Evolutionary conservation across 1,284 basidiomycete species (phyloP).

Genomic region (Xerocomus minutiporus): DNA sequence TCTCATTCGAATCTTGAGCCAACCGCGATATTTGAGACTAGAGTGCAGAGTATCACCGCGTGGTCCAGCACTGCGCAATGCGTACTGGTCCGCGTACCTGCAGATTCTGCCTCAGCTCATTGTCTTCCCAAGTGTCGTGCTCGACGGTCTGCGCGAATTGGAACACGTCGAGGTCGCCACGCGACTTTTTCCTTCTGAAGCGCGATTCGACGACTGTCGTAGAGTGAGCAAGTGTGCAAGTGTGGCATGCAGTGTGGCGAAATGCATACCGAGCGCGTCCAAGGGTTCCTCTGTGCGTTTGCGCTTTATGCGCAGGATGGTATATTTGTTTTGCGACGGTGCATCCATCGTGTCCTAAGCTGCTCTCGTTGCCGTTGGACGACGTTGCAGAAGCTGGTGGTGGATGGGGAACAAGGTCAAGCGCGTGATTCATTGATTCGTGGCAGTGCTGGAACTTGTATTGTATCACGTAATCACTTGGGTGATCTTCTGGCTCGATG

Average conservation of each 20-base stretch:
- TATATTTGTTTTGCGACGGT: conserved; percentile 39
- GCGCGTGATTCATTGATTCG: conserved; percentile 3
- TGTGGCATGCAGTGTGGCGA: conserved; percentile 9
- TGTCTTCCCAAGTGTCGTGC: conserved; percentile 59
- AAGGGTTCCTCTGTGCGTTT: conserved; percentile 75
- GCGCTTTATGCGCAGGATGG: conserved; percentile 73
- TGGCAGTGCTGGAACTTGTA: background rate
- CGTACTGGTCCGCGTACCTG: conserved; percentile 42
- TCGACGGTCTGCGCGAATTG: conserved; percentile 78
- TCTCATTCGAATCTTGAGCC: conserved; percentile 31
- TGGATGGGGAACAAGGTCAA: background rate
- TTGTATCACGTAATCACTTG: background rate
- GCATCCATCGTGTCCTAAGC: conserved; percentile 15
- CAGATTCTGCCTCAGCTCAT: conserved; percentile 50
- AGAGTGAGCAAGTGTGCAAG: conserved; percentile 17
- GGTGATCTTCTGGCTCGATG: too few relatives aligned
- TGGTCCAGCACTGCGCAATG: background rate
- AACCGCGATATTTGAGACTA: conserved; percentile 52
- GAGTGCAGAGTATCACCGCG: background rate
- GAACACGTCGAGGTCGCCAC: conserved; percentile 59
- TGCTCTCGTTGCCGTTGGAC: conserved; percentile 1
- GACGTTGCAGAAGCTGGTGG: background rate
- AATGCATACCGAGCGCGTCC: conserved; percentile 61
- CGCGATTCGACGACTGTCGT: conserved; percentile 59
- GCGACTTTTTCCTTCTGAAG: conserved; percentile 55